Conservation (phyloP, 805 yeast species). For the Lipomyces sp. region DNA sequence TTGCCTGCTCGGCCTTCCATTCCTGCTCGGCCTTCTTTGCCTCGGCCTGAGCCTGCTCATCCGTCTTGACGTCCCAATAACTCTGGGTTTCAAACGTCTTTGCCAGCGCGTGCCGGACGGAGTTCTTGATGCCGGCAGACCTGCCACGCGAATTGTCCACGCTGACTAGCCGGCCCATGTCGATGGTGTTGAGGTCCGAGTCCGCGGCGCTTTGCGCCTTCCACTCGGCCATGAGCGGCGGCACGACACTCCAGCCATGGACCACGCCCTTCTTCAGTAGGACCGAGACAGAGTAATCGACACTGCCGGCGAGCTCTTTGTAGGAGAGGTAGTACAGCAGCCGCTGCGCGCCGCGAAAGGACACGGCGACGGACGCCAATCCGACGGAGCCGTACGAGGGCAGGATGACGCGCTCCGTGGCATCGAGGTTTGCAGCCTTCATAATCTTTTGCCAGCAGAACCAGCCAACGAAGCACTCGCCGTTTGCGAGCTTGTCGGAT, state of each 20-base stretch:
- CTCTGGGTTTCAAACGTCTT: no score
- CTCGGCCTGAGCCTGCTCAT: no score
- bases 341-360: conserved; percentile 17
- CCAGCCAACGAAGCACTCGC: neutral
- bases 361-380: conserved; percentile 7
- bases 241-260: conserved; percentile 12
- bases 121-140: no score
- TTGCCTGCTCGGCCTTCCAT: no score
- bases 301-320: conserved; percentile 7
- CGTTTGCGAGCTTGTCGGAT: neutral
- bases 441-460: conserved; percentile 9
- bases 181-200: neutral
- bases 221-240: conserved; percentile 17
- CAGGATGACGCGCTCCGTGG: conserved; percentile 1
- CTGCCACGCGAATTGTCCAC: no score
- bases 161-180: no score
- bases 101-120: no score
- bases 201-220: conserved; percentile 9
- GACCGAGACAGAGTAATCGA: conserved; percentile 8
- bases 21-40: no score
- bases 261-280: conserved; percentile 4
- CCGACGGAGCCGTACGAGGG: conserved; percentile 14
- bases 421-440: neutral
- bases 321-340: conserved; percentile 14
- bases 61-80: no score